These are phyloP conservation scores for Pseudocercospora fuligena DNA, from an alignment of 2,329 filamentous ascomycete genomes.

Conservation along the genomic window DNA sequence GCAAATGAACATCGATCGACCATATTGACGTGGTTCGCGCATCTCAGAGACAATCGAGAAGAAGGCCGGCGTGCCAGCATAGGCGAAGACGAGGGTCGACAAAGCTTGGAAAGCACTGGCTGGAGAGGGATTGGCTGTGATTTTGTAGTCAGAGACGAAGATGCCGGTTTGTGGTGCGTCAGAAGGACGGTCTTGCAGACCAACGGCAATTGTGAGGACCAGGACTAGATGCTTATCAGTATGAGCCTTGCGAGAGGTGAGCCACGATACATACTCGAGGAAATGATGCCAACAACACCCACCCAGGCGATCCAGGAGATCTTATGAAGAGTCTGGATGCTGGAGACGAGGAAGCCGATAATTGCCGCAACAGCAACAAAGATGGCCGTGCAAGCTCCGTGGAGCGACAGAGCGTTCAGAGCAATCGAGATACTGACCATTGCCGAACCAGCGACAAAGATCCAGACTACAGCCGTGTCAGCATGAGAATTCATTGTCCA, in stretches of 20 bases:
- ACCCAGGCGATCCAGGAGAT: constrained; percentile 45
- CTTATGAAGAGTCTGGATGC: constrained; percentile 43
- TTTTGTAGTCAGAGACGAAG: constrained; percentile 39
- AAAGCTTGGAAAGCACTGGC: constrained; percentile 64
- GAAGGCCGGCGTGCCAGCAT: constrained; percentile 46
- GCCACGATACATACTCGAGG: constrained; percentile 19
- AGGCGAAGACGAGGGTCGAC: constrained; percentile 54
- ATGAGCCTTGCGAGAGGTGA: too few relatives aligned
- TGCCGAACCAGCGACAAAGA: constrained; percentile 45
- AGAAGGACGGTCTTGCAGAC: constrained; percentile 43
- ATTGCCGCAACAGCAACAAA: constrained; percentile 50
- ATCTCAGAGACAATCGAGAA: constrained; percentile 48
- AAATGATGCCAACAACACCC: constrained; percentile 35
- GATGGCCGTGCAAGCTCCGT: constrained; percentile 45
- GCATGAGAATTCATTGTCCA: neutral
- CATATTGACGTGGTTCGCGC: constrained; percentile 43
- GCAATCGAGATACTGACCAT: constrained; percentile 36
- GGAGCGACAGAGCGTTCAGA: constrained; percentile 35
- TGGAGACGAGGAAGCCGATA: constrained; percentile 43
- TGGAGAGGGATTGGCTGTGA: constrained; percentile 40
- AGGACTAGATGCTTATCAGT: constrained; percentile 29
- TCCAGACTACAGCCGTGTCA: constrained; percentile 19
- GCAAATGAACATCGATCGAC: constrained; percentile 40
- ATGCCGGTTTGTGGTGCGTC: constrained; percentile 38
- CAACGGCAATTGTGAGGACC: constrained; percentile 42